These are phyloP conservation scores for Eragrostis nindensis DNA, from an alignment of 176 grass and related monocot genomes.

Conservation along the genomic window DNA sequence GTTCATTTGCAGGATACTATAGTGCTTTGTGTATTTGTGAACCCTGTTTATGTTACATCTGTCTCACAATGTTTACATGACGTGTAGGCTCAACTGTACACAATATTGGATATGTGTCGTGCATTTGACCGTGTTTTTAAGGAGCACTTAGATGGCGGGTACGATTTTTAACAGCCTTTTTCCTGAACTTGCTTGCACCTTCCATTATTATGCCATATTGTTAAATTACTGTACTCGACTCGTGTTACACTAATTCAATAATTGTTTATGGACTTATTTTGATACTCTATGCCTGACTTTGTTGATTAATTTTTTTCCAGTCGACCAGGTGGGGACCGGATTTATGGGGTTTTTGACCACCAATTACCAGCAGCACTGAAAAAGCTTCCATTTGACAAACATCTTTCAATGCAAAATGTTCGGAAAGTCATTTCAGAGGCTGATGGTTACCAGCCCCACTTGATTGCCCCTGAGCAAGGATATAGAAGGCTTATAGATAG, in stretches of 20 bases:
- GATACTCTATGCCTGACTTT: conserved; percentile 15
- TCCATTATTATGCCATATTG: conserved; percentile 12
- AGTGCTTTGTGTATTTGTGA: conserved; percentile 1
- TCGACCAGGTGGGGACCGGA: conserved; percentile 93
- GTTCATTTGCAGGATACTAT: conserved; percentile 2
- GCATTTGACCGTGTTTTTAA: conserved; percentile 99
- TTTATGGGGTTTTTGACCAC: conserved; percentile 99
- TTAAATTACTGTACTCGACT: neutral
- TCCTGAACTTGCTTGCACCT: conserved; percentile 3
- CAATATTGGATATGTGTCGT: conserved; percentile 99
- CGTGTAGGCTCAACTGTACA: conserved; percentile 93
- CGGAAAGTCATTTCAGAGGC: conserved; percentile 95
- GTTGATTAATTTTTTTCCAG: conserved; percentile 50
- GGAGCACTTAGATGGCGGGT: conserved; percentile 99
- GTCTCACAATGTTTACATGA: conserved; percentile 13
- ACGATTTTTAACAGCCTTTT: conserved; percentile 37
- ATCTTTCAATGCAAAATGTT: conserved; percentile 96
- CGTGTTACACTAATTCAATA: neutral
- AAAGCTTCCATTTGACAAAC: conserved; percentile 97
- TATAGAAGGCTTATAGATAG: conserved; percentile 98
- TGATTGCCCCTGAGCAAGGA: conserved; percentile 99
- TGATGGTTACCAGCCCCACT: conserved; percentile 99
- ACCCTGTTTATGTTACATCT: conserved; percentile 29
- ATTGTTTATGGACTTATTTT: conserved; percentile 20
- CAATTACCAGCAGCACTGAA: conserved; percentile 94